Evolutionary conservation across 2,329 filamentous ascomycete genomes (phyloP), one percentile per base, ranked within the genome.

Genomic region (Monilinia vaccinii-corymbosi): DNA sequence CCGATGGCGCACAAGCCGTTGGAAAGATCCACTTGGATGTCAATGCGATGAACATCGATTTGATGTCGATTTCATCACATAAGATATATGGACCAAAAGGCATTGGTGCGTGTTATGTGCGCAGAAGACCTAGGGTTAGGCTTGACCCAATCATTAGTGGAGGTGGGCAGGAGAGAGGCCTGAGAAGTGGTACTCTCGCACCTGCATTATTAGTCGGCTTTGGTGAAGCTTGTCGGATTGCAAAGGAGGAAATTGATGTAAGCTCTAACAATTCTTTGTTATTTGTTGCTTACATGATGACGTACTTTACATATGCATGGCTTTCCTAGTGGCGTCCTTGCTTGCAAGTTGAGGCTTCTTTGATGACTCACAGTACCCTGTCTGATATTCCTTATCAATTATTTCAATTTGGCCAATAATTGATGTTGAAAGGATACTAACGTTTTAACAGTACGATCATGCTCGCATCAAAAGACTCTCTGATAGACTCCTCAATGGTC

Each of bases 21-120:
- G 94, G 94, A 71, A 99, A 99, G 79, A 97, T 99, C 53, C 91
- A 92, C 0, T 78, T 99, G 51, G 91, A 97, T 70, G 94, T 99
- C 71, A 97, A 97, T 75, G 89, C 90, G 75, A 93, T 96, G 91
- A 95, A 97, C 74, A 87, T 99, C 65, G 94, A 99, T 73, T 78
- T 99, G 71, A 97, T 99, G 93, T 97, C 93, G 34, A 97, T 99
- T 63, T 97, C 94, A 10, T 92, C 90, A 34, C 94, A 99, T 78
- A 99, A 99, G 77, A 96, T 99, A 58, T 99, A 99, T 72, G 94
- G 94, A 31, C 94, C 94, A 58, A 99, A 96, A 79, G 94, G 94
- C 38, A 89, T 99, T 60, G 94, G 94, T 61, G 94, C 94, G 61
- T 99, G 94, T 77, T 99, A 93, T 71, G 90, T 99, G 52, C 88